phyloP scores from a whole-genome alignment of 2,329 filamentous ascomycete genomes.

The Graphilbum fragrans region DNA sequence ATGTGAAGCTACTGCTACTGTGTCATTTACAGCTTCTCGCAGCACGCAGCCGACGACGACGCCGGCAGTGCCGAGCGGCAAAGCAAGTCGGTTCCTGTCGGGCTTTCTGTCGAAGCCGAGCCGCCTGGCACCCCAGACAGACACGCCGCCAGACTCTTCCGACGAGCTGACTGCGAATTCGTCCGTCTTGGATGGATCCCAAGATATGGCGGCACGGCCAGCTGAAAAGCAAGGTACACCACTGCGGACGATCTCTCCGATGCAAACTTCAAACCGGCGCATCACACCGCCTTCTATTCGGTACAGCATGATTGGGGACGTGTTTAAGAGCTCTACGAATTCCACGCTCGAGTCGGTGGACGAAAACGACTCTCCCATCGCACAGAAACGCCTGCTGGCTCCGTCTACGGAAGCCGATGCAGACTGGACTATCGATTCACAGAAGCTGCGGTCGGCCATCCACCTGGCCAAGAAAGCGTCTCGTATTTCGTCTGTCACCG shows the following conservation, averaged over 20 bases:
- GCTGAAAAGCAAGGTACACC: conserved; percentile 19
- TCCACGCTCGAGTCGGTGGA: conserved; percentile 22
- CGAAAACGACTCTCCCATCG: conserved; percentile 37
- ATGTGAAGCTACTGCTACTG: no score
- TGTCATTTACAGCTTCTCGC: no score
- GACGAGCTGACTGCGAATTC: no score
- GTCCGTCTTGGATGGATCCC: no score
- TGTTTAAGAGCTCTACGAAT: conserved; percentile 9
- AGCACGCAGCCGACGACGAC: no score
- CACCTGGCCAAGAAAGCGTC: conserved; percentile 36
- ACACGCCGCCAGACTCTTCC: background rate
- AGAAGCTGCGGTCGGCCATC: conserved; percentile 42
- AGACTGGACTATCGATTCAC: conserved; percentile 26
- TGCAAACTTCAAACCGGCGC: conserved; percentile 33
- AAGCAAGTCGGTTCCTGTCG: conserved; percentile 71
- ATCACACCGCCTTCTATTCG: conserved; percentile 29
- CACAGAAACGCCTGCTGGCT: background rate
- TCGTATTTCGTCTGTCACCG: conserved; percentile 26
- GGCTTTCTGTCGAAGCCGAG: conserved; percentile 62
- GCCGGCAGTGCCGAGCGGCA: conserved; percentile 29
- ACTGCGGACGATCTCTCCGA: conserved; percentile 36
- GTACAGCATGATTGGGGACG: conserved; percentile 2
- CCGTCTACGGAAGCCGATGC: background rate
- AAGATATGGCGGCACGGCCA: conserved; percentile 41
- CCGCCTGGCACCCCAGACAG: conserved; percentile 13